Percentiles rank a stretch among this genome's conserved stretches.
These are phyloP conservation scores for Herpetospermum pedunculosum DNA, from an alignment of 306 rosid genomes.

Conservation along the genomic window DNA sequence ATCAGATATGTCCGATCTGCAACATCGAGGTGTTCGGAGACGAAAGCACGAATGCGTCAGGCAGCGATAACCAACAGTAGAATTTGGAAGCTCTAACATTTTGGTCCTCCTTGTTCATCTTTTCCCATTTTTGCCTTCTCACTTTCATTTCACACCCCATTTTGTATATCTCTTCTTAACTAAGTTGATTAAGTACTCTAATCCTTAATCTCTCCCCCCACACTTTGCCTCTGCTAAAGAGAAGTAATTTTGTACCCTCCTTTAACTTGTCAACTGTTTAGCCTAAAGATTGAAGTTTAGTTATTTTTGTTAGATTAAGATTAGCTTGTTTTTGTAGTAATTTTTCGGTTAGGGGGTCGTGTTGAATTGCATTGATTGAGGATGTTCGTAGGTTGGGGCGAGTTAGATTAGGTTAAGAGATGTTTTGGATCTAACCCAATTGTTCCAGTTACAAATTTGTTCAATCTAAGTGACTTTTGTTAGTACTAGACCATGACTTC, in stretches of 20 bases:
- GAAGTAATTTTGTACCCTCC: background rate
- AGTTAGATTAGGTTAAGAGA: background rate
- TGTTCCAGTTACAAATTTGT: background rate
- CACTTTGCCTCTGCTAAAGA: background rate
- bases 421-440: background rate
- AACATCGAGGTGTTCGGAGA: conserved; percentile 72
- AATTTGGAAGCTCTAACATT: conserved; percentile 10
- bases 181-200: background rate
- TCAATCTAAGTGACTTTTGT: background rate
- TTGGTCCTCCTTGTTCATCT: background rate
- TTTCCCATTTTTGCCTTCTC: background rate
- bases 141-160: background rate
- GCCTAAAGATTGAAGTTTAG: background rate
- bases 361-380: background rate
- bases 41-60: conserved; percentile 26
- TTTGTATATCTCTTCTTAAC: conserved; percentile 4
- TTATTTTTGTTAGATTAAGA: background rate
- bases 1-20: conserved; percentile 89
- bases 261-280: background rate
- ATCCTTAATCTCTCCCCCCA: background rate
- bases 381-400: background rate
- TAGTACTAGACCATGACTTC: background rate
- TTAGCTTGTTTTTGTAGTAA: background rate
- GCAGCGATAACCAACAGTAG: conserved; percentile 6
- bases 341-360: background rate